Base-by-base conservation (phyloP, 2,329 filamentous ascomycete species). In the Neofusicoccum kwambonambiense region DNA sequence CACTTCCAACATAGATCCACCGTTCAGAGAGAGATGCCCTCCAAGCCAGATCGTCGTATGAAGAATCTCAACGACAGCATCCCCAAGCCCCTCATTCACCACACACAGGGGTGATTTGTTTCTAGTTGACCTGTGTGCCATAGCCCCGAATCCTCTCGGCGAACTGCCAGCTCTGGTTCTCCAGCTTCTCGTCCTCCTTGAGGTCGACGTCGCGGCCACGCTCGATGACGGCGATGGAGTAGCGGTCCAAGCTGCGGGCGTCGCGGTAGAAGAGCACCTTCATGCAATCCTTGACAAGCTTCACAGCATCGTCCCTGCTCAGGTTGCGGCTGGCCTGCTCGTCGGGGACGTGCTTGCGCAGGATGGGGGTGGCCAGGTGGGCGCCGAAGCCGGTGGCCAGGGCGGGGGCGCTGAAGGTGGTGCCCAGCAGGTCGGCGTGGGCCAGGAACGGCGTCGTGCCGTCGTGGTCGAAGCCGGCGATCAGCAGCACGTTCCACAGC, bases 181-280 rank as follows among this genome's bases (percentile, higher is more conserved):
- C 93, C 70, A 99, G 84, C 84, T 93, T 89, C 83, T 96, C 91
- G 72, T 90, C 82, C 79, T 96, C 88, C 78, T 89, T 89, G 70
- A 97, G 77, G 64, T 96, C 90, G 66, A 98, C 88, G n/a, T 77
- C 92, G 6, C n/a, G 47, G 56, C 92, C 91, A 80, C 92, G 90
- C 64, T 91, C 95, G 64, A 99, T 85, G 63, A 98, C 85, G 19
- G 94, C 94, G 76, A 98, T 89, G 69, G 91, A 95, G 83, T 97
- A 99, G 71, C 86, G 85, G 80, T 97, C 93, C 80, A 95, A 81
- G 81, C 91, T 96, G 78, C 95, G 89, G 50, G 95, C 95, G 80
- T 99, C 95, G 73, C 95, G 87, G 84, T 99, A 99, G 83, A 91
- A 99, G 67, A 99, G 85, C 62, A 98, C 94, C 86, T 98, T 98